Percentiles rank a stretch among this genome's conserved stretches.
Evolutionary conservation across 75 land plant genomes (phyloP).

Genomic region (Selaginella tamariscina): DNA sequence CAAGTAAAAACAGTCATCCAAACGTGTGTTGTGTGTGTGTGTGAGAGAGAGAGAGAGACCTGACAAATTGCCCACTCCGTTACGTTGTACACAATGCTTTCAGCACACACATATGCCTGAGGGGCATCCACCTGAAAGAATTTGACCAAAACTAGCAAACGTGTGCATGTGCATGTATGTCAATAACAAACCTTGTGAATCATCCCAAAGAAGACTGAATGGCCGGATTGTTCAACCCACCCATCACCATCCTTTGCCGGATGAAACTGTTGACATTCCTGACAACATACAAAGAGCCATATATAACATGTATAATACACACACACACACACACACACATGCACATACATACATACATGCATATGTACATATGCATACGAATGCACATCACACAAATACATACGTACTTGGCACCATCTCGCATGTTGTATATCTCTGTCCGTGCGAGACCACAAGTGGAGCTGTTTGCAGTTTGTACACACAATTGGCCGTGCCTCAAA

Average conservation of each 20-base stretch:
- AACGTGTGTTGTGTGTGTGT: too few species aligned
- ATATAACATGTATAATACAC: too few species aligned
- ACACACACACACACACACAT: too few species aligned
- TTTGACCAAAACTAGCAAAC: background rate
- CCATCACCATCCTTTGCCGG: conserved; percentile 99
- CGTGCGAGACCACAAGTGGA: conserved; percentile 62
- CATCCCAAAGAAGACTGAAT: conserved; percentile 70
- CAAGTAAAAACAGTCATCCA: background rate
- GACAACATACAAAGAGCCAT: conserved; percentile 10
- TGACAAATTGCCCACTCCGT: conserved; percentile 93
- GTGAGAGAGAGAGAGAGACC: conserved; percentile 35
- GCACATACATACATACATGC: too few species aligned
- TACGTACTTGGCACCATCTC: conserved; percentile 90
- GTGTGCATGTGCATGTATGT: background rate
- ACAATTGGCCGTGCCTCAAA: conserved; percentile 57
- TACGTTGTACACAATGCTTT: conserved; percentile 67
- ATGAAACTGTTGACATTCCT: conserved; percentile 94
- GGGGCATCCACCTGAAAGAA: conserved; percentile 59
- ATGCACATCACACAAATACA: conserved; percentile 3
- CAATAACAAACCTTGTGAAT: conserved; percentile 56
- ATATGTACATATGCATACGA: too few species aligned
- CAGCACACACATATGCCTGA: conserved; percentile 81
- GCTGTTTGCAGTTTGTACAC: conserved; percentile 67
- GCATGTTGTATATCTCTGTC: conserved; percentile 58
- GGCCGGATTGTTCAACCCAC: conserved; percentile 85